A percentile compares a stretch with the other conserved stretches of the same genome.
Conservation (phyloP, 2,329 filamentous ascomycete species). For the Dactylellina cionopaga region DNA sequence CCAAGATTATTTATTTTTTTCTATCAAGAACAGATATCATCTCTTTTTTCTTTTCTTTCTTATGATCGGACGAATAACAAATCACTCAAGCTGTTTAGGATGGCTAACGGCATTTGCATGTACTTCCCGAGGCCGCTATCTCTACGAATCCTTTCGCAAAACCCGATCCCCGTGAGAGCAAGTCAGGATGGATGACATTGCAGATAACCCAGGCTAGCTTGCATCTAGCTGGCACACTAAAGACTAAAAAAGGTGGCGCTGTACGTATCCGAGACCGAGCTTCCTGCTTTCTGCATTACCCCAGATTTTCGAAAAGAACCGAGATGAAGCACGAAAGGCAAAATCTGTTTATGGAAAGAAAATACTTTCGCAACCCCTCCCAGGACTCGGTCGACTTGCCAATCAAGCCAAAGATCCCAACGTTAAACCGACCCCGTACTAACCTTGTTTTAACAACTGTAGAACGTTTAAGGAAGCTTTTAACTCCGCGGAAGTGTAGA, state of each 20-base stretch:
- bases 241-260: constrained; percentile 44
- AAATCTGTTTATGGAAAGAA: constrained; percentile 37
- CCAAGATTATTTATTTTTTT: no score
- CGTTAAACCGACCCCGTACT: constrained; percentile 16
- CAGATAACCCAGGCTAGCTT: constrained; percentile 25
- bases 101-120: constrained; percentile 1
- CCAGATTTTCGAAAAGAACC: constrained; percentile 48
- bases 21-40: background rate
- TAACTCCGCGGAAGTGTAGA: constrained; percentile 38
- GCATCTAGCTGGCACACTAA: constrained; percentile 24
- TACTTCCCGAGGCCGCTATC: constrained; percentile 30
- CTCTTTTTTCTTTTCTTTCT: constrained; percentile 10
- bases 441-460: constrained; percentile 44
- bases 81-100: constrained; percentile 38
- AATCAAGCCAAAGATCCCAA: constrained; percentile 7
- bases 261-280: constrained; percentile 48
- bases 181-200: constrained; percentile 40
- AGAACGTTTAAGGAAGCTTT: background rate
- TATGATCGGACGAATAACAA: constrained; percentile 51
- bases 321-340: constrained; percentile 21
- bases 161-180: constrained; percentile 24
- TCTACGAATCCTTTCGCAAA: constrained; percentile 30
- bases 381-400: constrained; percentile 9
- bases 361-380: constrained; percentile 5
- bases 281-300: constrained; percentile 53